Conservation (phyloP, 176 grass and related monocot species). For the Phragmites australis region DNA sequence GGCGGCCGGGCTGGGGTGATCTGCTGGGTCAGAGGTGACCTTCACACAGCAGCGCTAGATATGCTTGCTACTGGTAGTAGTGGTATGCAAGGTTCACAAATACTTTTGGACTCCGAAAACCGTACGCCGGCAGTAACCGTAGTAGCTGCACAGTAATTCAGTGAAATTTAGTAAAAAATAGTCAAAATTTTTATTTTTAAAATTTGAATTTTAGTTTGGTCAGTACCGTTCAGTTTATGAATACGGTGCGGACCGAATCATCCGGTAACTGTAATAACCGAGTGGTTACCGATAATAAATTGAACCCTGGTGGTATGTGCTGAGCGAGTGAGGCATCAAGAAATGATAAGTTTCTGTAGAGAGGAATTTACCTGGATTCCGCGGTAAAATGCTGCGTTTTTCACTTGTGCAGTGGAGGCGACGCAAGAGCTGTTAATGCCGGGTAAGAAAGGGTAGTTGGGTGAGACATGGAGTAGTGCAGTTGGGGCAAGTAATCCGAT, state of each 20-base stretch:
- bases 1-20: slow-evolving; percentile 21
- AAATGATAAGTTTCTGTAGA: not conserved
- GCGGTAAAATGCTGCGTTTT: not conserved
- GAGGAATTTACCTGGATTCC: not conserved
- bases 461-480: not conserved
- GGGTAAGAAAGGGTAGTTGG: not conserved
- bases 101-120: too few relatives aligned
- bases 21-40: not conserved
- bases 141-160: too few relatives aligned
- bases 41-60: not conserved
- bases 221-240: too few relatives aligned
- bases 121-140: too few relatives aligned
- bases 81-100: too few relatives aligned
- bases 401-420: not conserved
- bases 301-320: not conserved
- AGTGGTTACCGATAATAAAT: too few relatives aligned
- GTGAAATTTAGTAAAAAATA: too few relatives aligned
- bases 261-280: too few relatives aligned
- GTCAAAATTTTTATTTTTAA: too few relatives aligned
- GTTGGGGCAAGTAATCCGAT: not conserved
- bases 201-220: too few relatives aligned
- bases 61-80: not conserved
- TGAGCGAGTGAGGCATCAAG: not conserved
- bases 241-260: too few relatives aligned
- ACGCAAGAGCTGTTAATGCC: not conserved